A percentile compares a stretch with the other conserved stretches of the same genome.
Evolutionary conservation across 192 early-diverging fungal genomes (phyloP).

Genomic region (Obelidium mucronatum): DNA sequence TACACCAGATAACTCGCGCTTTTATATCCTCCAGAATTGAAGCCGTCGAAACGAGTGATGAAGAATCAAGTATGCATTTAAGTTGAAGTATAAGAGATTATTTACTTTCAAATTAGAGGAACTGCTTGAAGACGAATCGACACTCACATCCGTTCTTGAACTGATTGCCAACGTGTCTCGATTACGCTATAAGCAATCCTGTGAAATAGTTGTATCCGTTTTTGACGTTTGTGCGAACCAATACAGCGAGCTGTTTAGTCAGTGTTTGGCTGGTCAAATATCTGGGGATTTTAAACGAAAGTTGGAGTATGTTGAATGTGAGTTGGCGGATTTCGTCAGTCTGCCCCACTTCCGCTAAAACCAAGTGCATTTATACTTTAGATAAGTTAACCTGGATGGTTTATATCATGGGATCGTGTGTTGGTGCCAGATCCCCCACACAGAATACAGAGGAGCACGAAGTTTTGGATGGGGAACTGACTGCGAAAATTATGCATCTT

Average conservation of each 20-base stretch:
- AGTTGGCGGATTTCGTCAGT: background rate
- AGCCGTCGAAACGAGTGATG: conserved; percentile 55
- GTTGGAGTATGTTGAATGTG: conserved; percentile 18
- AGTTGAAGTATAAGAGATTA: background rate
- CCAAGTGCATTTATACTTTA: conserved; percentile 12
- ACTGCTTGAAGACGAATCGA: conserved; percentile 73
- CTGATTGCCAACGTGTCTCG: conserved; percentile 74
- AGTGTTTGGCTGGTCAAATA: conserved; percentile 3
- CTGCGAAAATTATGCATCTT: conserved; percentile 47
- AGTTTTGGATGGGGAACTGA: conserved; percentile 66
- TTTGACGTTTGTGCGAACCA: conserved; percentile 68
- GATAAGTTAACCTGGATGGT: conserved; percentile 82
- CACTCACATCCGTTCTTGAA: conserved; percentile 70
- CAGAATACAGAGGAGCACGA: conserved; percentile 83
- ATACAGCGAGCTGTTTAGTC: conserved; percentile 54
- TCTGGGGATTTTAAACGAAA: background rate
- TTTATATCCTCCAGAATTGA: conserved; percentile 63
- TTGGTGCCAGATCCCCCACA: conserved; percentile 77
- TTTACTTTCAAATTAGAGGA: conserved; percentile 45
- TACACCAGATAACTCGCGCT: conserved; percentile 48
- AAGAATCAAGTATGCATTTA: conserved; percentile 55
- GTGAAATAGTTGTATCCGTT: conserved; percentile 52
- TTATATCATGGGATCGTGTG: conserved; percentile 73
- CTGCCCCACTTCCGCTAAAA: background rate
- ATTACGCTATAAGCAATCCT: conserved; percentile 68